Conservation (phyloP, 257 asterid genomes). For the Solanum appendiculatum region DNA sequence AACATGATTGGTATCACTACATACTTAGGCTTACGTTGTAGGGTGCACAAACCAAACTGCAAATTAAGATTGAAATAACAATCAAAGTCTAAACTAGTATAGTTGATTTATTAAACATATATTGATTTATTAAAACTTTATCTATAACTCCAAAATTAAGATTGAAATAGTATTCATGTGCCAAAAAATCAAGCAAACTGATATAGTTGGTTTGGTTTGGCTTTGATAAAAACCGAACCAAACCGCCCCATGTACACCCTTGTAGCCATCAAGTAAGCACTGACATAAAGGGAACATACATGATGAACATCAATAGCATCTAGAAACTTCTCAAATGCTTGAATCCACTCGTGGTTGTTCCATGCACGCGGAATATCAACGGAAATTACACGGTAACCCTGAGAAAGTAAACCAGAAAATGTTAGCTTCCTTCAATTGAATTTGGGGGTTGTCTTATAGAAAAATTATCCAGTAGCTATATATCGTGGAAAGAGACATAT, state of each 20-base stretch:
- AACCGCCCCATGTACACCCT: background rate
- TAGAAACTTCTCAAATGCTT: slow-evolving; percentile 93
- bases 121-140: background rate
- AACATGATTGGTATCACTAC: background rate
- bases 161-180: background rate
- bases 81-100: background rate
- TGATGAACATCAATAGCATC: slow-evolving; percentile 95
- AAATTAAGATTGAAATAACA: background rate
- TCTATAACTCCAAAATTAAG: background rate
- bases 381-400: slow-evolving; percentile 96
- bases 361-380: slow-evolving; percentile 93
- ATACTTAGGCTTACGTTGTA: background rate
- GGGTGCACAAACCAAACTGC: background rate
- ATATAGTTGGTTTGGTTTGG: background rate
- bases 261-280: background rate
- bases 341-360: slow-evolving; percentile 93
- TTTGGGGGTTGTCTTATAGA: background rate
- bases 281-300: slow-evolving; percentile 40
- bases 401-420: slow-evolving; percentile 14
- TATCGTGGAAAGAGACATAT: background rate
- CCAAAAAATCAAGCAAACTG: background rate
- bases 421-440: background rate
- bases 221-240: background rate
- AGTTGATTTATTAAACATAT: background rate
- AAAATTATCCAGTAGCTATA: background rate